A percentile compares a stretch with the other conserved stretches of the same genome.
phyloP scores from a whole-genome alignment of 148 eudicot species.

The Arctostaphylos glauca region DNA sequence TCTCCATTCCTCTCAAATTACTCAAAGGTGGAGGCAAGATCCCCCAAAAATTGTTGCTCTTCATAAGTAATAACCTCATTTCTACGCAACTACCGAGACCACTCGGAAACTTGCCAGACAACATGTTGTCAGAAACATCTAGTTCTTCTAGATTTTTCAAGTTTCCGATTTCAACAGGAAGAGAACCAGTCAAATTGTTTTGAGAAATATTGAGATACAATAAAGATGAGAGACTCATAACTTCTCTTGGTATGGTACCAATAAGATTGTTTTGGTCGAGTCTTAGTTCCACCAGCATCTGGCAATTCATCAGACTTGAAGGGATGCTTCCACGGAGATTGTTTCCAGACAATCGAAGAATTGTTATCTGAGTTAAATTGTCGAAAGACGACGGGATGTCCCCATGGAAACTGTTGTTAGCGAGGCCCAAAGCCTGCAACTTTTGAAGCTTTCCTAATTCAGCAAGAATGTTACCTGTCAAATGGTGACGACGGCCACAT shows the following conservation, averaged over 20 bases:
- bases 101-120: background rate
- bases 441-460: background rate
- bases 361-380: background rate
- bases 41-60: background rate
- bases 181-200: background rate
- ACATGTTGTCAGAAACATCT: background rate
- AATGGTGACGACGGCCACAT: too few relatives aligned
- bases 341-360: background rate
- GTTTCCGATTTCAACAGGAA: background rate
- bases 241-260: background rate
- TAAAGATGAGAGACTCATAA: background rate
- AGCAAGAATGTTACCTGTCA: background rate
- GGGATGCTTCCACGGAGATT: constrained; percentile 7
- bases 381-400: background rate
- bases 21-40: background rate
- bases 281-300: too few relatives aligned
- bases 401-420: background rate
- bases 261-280: too few relatives aligned
- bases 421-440: background rate
- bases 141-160: background rate
- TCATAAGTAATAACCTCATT: background rate
- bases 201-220: rapidly evolving
- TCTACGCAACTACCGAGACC: background rate
- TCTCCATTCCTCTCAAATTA: background rate
- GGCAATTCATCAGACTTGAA: too few relatives aligned